Percentiles rank a stretch among this genome's conserved stretches.
These are phyloP conservation scores for Lentinula boryana DNA, from an alignment of 768 basidiomycete genomes.

Conservation along the genomic window DNA sequence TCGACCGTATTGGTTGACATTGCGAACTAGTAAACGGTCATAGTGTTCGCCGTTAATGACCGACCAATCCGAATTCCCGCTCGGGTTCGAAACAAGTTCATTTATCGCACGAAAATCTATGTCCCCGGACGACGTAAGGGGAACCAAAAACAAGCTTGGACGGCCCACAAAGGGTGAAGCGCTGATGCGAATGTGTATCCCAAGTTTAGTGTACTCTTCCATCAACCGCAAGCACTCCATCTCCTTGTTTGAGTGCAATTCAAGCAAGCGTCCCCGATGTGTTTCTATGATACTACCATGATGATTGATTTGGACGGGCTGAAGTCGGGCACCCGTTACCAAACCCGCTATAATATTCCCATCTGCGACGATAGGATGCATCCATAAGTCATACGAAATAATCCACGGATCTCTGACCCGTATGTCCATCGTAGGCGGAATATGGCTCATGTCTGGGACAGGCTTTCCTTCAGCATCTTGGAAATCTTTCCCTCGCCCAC, in stretches of 20 bases:
- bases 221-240: constrained; percentile 43
- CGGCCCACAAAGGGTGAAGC: constrained; percentile 45
- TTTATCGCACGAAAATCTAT: constrained; percentile 59
- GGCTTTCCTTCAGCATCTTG: constrained; percentile 48
- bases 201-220: constrained; percentile 58
- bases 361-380: constrained; percentile 55
- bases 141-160: constrained; percentile 62
- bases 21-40: constrained; percentile 47
- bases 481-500: constrained; percentile 38
- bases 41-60: constrained; percentile 42
- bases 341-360: constrained; percentile 51
- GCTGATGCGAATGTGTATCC: constrained; percentile 60
- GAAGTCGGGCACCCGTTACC: constrained; percentile 58
- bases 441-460: constrained; percentile 33
- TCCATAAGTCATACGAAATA: constrained; percentile 46
- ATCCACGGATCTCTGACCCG: constrained; percentile 64
- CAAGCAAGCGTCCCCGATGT: constrained; percentile 25
- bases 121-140: constrained; percentile 40
- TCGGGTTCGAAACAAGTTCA: constrained; percentile 39
- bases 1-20: constrained; percentile 48
- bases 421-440: constrained; percentile 55
- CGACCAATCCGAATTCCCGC: constrained; percentile 52
- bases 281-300: constrained; percentile 28
- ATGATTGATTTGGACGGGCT: constrained; percentile 36
- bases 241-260: constrained; percentile 40